Conservation (phyloP, 805 yeast species). For the Pichia paraexigua region DNA sequence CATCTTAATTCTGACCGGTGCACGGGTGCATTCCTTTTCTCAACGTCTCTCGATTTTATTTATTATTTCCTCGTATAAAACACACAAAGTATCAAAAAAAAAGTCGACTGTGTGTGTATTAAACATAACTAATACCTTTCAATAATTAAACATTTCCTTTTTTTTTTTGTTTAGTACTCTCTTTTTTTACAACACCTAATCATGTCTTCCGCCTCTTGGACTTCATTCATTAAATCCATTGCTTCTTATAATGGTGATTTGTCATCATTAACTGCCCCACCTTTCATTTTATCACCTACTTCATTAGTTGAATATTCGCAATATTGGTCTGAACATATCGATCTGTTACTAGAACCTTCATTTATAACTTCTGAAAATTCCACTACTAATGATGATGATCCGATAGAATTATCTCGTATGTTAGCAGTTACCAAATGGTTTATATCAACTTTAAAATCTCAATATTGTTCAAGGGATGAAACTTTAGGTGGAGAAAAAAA, state of each 20-base stretch:
- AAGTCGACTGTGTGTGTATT: too few species aligned
- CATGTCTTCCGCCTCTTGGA: conserved; percentile 57
- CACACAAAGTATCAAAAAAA: too few species aligned
- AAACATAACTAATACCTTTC: too few species aligned
- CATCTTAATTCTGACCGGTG: too few species aligned
- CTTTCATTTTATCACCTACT: conserved; percentile 86
- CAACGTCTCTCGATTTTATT: too few species aligned
- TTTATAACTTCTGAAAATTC: conserved; percentile 27
- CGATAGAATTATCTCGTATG: conserved; percentile 55
- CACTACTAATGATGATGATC: conserved; percentile 34
- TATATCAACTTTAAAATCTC: conserved; percentile 83
- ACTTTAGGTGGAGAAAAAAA: conserved; percentile 93
- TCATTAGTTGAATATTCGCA: conserved; percentile 88
- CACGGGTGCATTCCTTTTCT: too few species aligned
- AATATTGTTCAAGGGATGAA: conserved; percentile 89
- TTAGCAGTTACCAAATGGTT: conserved; percentile 87
- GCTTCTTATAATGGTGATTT: conserved; percentile 92
- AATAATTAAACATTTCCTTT: too few species aligned
- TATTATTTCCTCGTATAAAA: too few species aligned
- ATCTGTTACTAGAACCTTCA: conserved; percentile 67
- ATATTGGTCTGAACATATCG: conserved; percentile 94
- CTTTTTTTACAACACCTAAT: background rate
- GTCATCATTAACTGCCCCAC: conserved; percentile 93
- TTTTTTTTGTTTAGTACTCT: too few species aligned
- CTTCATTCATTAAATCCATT: conserved; percentile 81